These are phyloP conservation scores for Lachnum nothofagi DNA, from an alignment of 2,329 filamentous ascomycete species.

Conservation along the genomic window DNA sequence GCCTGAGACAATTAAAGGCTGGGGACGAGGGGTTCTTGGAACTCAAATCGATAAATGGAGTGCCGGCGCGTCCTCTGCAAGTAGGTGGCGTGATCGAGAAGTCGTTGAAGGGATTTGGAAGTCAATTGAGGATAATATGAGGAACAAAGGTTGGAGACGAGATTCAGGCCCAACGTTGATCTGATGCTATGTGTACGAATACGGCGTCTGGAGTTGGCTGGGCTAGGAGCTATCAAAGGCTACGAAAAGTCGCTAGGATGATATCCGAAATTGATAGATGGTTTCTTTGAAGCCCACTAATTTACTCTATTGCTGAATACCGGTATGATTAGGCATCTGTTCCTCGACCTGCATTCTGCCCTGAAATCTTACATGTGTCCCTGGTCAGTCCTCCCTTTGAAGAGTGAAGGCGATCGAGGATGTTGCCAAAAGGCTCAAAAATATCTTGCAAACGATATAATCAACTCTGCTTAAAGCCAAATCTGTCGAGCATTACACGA, in stretches of 20 bases:
- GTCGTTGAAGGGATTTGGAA: constrained; percentile 92
- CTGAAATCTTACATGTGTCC: too few species aligned
- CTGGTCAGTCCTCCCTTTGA: too few species aligned
- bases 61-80: constrained; percentile 39
- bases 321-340: not conserved
- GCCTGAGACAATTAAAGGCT: constrained; percentile 72
- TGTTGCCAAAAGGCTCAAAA: too few species aligned
- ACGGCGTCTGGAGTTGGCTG: constrained; percentile 13
- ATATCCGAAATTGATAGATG: not conserved
- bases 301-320: not conserved
- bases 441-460: too few species aligned
- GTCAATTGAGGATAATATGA: constrained; percentile 82
- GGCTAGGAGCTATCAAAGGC: not conserved
- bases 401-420: too few species aligned
- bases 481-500: too few species aligned
- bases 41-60: constrained; percentile 83
- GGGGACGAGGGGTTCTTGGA: constrained; percentile 78
- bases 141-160: constrained; percentile 73
- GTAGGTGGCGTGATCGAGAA: constrained; percentile 80
- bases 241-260: not conserved
- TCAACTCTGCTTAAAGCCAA: too few species aligned
- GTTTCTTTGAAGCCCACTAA: not conserved
- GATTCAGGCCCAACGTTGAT: constrained; percentile 53
- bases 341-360: not conserved
- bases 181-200: constrained; percentile 7